These are phyloP conservation scores for Entamoeba histolytica DNA, from an alignment of 208 protist species.

Conservation along the genomic window DNA sequence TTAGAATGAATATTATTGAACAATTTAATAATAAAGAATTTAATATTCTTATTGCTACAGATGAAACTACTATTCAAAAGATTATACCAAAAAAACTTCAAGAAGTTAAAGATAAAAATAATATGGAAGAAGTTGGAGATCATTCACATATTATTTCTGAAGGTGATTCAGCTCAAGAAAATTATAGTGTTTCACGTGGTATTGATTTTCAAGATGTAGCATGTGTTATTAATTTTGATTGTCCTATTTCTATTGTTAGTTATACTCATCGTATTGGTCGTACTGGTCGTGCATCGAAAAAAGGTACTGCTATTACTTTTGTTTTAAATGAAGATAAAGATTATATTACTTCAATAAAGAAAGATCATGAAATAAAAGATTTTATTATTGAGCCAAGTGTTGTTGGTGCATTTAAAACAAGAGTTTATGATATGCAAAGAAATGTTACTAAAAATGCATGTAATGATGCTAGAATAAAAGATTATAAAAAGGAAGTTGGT, in stretches of 20 bases:
- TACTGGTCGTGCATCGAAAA: not conserved
- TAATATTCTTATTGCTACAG: not conserved
- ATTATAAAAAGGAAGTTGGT: not conserved
- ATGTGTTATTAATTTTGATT: not conserved
- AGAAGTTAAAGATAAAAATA: not conserved
- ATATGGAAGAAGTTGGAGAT: not conserved
- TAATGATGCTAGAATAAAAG: not conserved
- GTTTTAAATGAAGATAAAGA: not conserved
- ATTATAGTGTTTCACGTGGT: not conserved
- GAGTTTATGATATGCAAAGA: not conserved
- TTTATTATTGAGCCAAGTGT: not conserved
- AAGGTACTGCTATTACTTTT: not conserved
- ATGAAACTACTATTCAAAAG: not conserved
- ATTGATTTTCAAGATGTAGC: slow-evolving; percentile 1
- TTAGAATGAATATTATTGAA: not conserved
- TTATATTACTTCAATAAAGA: not conserved
- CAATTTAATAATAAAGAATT: not conserved
- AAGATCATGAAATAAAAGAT: not conserved
- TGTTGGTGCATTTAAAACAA: not conserved
- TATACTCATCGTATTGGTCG: slow-evolving; percentile 1
- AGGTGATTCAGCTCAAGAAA: not conserved
- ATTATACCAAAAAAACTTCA: not conserved
- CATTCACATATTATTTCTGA: too few relatives aligned
- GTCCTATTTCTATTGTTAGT: not conserved
- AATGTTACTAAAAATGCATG: not conserved